Evolutionary conservation across 805 yeast species (phyloP), one percentile per base, ranked within the genome.

Genomic region (Candida insectalens): DNA sequence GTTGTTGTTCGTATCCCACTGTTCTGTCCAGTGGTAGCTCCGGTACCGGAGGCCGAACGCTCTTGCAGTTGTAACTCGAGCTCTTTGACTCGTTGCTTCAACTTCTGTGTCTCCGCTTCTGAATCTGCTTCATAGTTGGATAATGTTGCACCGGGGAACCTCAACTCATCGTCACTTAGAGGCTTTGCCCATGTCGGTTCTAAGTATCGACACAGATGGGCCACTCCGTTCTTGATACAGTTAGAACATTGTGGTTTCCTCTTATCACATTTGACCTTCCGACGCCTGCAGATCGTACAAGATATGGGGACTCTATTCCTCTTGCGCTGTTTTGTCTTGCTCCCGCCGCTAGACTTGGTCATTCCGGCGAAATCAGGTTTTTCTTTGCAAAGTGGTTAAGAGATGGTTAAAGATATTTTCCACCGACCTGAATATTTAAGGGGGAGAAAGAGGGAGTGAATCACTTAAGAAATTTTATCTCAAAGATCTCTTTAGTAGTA

Each of bases 131-230:
- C 36, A 6, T 37, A 34, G 29, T 38, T 38, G 25, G 46, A 27
- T 6, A 41, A 35, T 5, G 37, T 34, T 3, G 51, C 37, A 6
- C 48, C 49, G 2, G 52, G 47, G 25, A 49, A 36, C 22, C 43
- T 46, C 22, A 52, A 36, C 30, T 55, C 61, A 6, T 48, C 49
- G n/a, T 53, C 59, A 15, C 46, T 47, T 45, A 52, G 38, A 4
- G 68, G 68, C 36, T 63, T 65, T 1, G 78, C 77, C 79, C 79
- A 72, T n/a, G 64, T 58, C 27, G 76, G 79, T 40, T 70, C 77
- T 43, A 72, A 59, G 42, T 71, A 72, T 34, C 69, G 71, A 38
- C 79, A 72, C 14, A 72, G 51, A 46, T 72, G 77, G 6, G 68
- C 68, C 12, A 72, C 77, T 3, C 77, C 77, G 12, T 74, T 71